Evolutionary conservation across 257 asterid genomes (phyloP), one percentile per base, ranked within the genome.

Genomic region (Solanum virginianum): DNA sequence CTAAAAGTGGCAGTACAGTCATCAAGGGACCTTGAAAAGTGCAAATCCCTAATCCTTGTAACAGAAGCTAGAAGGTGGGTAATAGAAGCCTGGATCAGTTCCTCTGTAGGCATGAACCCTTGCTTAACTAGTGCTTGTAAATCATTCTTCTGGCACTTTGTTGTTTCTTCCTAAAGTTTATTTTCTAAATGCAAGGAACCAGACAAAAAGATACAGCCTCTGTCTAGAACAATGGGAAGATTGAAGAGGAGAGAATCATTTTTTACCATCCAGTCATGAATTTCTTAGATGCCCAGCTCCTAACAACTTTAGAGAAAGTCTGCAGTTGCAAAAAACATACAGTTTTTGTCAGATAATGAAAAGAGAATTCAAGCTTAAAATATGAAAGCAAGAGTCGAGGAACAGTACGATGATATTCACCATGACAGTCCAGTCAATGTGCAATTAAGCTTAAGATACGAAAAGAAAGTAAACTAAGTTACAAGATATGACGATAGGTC

Each of bases 271-370:
- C 99, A 60, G 98, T 95, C 97, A 95, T 95, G 90, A 95, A 95
- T 91, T 95, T 95, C 90, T 95, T 94, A 26, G 99, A 95, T 53
- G 99, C 95, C 99, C 99, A 95, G 92, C 99, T 95, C 91, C 99
- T 91, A 81, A 95, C 91, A 80, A 95, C 98, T 92, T 92, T 94
- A 91, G 90, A 94, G 87, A 94, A 94, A 16, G 99, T 93, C 99
- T 95, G 93, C 91, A 90, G 41, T 86, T 83, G 32, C 70, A 87
- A 85, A 87, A 82, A 84, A 86, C 41, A 45, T 82, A 84, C 79
- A 85, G 29, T 32, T 65, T 24, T 26, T 8, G 81, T 85, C 74
- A 85, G 80, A 71, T 24, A 54, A 80, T 22, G n/a, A 83, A 81
- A 62, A 49, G 74, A 51, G 16, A 41, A 60, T 26, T 49, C 82